phyloP scores from a whole-genome alignment of 371 early-diverging fungal species.

The Mucor mucedo region DNA sequence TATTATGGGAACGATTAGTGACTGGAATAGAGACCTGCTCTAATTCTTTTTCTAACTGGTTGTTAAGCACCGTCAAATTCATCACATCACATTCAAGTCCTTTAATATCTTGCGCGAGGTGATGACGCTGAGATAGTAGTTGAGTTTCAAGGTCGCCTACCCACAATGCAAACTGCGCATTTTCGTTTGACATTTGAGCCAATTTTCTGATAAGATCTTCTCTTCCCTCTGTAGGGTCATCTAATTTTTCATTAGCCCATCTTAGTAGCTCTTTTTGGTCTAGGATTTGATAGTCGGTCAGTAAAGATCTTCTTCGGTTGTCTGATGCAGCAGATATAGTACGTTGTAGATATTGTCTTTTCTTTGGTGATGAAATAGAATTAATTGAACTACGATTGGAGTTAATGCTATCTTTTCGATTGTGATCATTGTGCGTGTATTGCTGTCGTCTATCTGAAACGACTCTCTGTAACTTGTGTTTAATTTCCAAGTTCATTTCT shows the following conservation, averaged over 20 bases:
- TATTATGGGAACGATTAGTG: not conserved
- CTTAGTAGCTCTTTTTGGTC: not conserved
- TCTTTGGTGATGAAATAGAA: not conserved
- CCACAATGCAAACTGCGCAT: not conserved
- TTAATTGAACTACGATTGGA: not conserved
- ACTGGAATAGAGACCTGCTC: not conserved
- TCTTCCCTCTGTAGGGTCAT: not conserved
- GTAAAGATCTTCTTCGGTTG: not conserved
- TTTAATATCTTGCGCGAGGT: not conserved
- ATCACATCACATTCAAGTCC: constrained; percentile 6
- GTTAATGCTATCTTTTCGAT: not conserved
- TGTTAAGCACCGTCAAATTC: constrained; percentile 4
- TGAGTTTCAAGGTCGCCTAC: constrained; percentile 5
- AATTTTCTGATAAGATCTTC: not conserved
- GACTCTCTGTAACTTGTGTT: not conserved
- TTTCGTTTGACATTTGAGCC: constrained; percentile 11
- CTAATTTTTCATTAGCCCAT: constrained; percentile 4
- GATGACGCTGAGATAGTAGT: not conserved
- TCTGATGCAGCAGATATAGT: not conserved
- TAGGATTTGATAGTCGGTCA: not conserved
- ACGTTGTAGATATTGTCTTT: not conserved
- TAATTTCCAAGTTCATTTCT: not conserved
- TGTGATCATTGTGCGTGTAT: not conserved
- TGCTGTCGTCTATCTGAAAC: not conserved
- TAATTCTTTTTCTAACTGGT: constrained; percentile 3